Base-by-base conservation (phyloP, 257 asterid genomes). In the Gynochthodes officinalis region DNA sequence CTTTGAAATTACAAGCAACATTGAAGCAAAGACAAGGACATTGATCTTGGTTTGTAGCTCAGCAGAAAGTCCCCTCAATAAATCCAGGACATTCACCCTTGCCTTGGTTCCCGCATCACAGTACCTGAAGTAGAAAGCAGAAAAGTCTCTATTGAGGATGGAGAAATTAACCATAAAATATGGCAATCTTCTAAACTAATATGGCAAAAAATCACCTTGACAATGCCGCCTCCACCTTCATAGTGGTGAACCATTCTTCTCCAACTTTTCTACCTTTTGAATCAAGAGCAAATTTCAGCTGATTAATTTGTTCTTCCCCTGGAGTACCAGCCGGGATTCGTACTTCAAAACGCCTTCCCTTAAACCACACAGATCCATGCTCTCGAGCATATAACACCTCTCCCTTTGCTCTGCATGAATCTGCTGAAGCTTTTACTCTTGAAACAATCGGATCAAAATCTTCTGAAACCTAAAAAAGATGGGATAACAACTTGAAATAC, bases 211-310 rank as follows among this genome's bases (percentile, higher is more conserved):
- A 64, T 57, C 78, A 89, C 99, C 97, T 91, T 37, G 84, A 53
- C 81, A 91, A 79, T 53, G 99, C 96, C 32, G 83, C 75, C 62
- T 90, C 97, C 80, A 95, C 99, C 85, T 88, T 95, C 68, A 57
- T 18, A 7, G 99, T 87, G 64, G 97, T 92, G 84, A 86, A 95
- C 99, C 98, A 95, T 76, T 95, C 99, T 77, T 95, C 99, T 72
- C 99, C 96, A 73, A 95, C 97, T 80, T 75, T 92, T 88, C 85
- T 91, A 72, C 98, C 95, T 85, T 95, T 95, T 35, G 95, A 92
- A 86, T 95, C 99, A 21, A 84, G 72, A 75, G 99, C 97, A 74
- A 98, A 89, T 78, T 62, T 84, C 52, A 94, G 96, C 77, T 82
- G 92, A 74, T 85, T 88, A 78, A 91, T 87, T 75, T 94, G 95